These are phyloP conservation scores for Nepenthes gracilis DNA, from an alignment of 148 eudicot genomes.

Conservation along the genomic window DNA sequence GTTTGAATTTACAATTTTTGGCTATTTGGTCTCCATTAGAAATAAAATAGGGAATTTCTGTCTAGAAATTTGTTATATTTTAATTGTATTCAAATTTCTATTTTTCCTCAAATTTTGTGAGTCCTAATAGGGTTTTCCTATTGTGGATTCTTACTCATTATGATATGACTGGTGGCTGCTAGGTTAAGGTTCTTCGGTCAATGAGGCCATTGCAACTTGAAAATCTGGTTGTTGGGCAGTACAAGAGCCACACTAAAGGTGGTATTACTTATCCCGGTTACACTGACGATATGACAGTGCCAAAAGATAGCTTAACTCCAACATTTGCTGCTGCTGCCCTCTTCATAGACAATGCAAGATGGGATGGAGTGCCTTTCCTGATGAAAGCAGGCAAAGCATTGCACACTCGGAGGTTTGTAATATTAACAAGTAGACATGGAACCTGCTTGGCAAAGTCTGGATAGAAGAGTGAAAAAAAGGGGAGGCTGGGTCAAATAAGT, in stretches of 20 bases:
- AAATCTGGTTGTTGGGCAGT: slow-evolving; percentile 74
- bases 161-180: slow-evolving; percentile 5
- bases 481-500: too few species aligned
- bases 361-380: slow-evolving; percentile 98
- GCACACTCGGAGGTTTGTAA: slow-evolving; percentile 56
- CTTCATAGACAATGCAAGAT: slow-evolving; percentile 89
- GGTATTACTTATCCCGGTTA: slow-evolving; percentile 66
- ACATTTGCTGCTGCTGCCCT: slow-evolving; percentile 97
- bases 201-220: slow-evolving; percentile 80
- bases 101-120: background rate
- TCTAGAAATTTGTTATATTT: background rate
- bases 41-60: too few species aligned
- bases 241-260: slow-evolving; percentile 80
- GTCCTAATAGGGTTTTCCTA: background rate
- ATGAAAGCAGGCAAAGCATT: slow-evolving; percentile 99
- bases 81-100: background rate
- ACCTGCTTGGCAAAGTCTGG: too few species aligned
- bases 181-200: slow-evolving; percentile 95
- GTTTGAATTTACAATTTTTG: background rate
- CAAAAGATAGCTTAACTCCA: slow-evolving; percentile 73
- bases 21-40: too few species aligned
- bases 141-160: background rate
- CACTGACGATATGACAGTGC: slow-evolving; percentile 87
- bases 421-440: too few species aligned
- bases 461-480: too few species aligned